phyloP scores from a whole-genome alignment of 2,329 filamentous ascomycete species.

The Plectosphaerella plurivora region DNA sequence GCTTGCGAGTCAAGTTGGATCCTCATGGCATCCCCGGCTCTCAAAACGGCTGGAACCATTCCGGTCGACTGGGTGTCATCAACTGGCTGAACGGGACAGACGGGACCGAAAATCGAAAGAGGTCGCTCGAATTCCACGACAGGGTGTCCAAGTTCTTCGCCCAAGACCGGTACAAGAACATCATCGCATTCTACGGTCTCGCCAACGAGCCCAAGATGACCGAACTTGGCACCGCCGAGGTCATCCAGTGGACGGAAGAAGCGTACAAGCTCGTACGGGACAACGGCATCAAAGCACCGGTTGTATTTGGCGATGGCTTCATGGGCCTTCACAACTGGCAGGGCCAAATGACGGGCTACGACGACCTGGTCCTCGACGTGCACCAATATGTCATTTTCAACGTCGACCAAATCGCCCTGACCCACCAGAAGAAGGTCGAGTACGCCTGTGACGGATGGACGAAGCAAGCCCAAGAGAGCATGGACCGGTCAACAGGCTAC shows the following conservation, averaged over 20 bases:
- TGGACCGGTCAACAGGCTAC: conserved; percentile 73
- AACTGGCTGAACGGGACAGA: conserved; percentile 90
- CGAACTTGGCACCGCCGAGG: conserved; percentile 57
- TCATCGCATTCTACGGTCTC: conserved; percentile 89
- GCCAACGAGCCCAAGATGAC: conserved; percentile 94
- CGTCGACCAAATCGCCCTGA: conserved; percentile 73
- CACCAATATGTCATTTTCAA: conserved; percentile 99
- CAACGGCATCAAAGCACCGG: conserved; percentile 67
- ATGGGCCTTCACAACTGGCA: conserved; percentile 89
- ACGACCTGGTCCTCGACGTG: conserved; percentile 83
- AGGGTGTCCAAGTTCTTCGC: conserved; percentile 88
- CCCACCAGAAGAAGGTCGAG: conserved; percentile 76
- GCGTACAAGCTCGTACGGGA: conserved; percentile 68
- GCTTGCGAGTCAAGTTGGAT: conserved; percentile 88
- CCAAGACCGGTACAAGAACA: conserved; percentile 86
- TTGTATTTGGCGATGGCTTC: conserved; percentile 94
- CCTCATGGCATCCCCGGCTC: conserved; percentile 87
- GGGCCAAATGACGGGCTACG: conserved; percentile 67
- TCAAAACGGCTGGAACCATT: conserved; percentile 98
- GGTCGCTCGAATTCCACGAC: conserved; percentile 83
- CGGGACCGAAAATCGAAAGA: conserved; percentile 71
- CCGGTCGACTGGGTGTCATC: conserved; percentile 74
- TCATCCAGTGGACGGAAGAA: conserved; percentile 74
- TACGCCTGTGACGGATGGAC: conserved; percentile 90
- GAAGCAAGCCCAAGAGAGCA: conserved; percentile 66